Base-by-base conservation (phyloP, 352 stramenopile genomes). In the Pythium sukuiense region DNA sequence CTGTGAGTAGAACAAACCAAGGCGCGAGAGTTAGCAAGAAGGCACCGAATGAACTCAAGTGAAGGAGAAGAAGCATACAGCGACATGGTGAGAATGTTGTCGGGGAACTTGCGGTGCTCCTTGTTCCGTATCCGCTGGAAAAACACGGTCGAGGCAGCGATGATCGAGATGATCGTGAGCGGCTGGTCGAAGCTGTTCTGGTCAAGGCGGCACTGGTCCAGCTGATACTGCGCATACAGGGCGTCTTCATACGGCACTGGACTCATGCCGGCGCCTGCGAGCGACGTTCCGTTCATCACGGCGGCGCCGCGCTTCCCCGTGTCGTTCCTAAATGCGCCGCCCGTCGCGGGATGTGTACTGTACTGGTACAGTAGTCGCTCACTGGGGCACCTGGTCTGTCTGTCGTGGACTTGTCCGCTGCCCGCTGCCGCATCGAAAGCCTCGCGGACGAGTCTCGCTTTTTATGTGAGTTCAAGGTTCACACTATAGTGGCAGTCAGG, bases 61-160 rank as follows among this genome's bases (percentile, higher is more conserved):
- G 59, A 46, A 14, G 50, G 12, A 30, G 32, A 7, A 27, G 5
- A 7, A 20, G 64, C 72, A 24, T 68, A 79, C 70, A 76, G 65
- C n/a, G 66, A 37, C 49, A 71, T 63, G 4, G 59, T 67, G 55
- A 79, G 76, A 29, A 71, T 67, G 18, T 68, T 79, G 48, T 79
- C 69, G 4, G 72, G 72, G 54, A 76, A 79, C 52, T 68, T 74
- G 65, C 61, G 69, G 33, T 72, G 63, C 48, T 76, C 69, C 12
- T 69, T 55, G 13, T 68, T 72, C 3, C 50, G 69, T 65, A 77
- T 63, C 48, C 70, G 72, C 30, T 65, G 70, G 43, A 53, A 69
- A 43, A 79, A 58, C 13, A 79, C 66, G 32, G 60, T 55, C 2
- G 53, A 43, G 14, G 69, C 69, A n/a, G 65, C 65, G 11, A 63